A percentile compares a stretch with the other conserved stretches of the same genome.
Evolutionary conservation across 208 protist species (phyloP).

Genomic region (Trypanosoma scelopori): DNA sequence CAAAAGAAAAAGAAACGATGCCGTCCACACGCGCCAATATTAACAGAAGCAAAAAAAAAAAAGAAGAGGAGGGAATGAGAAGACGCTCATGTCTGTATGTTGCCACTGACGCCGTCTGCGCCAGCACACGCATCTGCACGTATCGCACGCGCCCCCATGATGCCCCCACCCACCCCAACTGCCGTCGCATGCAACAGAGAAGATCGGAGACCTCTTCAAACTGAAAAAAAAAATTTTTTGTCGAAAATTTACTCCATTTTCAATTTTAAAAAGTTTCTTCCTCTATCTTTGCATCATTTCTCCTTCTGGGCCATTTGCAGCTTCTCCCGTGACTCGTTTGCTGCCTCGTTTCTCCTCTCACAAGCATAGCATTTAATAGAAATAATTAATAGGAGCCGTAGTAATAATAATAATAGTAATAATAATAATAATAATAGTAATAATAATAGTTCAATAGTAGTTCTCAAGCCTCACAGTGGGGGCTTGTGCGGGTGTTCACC

Average conservation of each 20-base stretch:
- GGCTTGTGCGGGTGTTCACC: too few species aligned
- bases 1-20: conserved; percentile 13
- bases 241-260: conserved; percentile 8
- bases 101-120: too few species aligned
- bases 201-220: too few species aligned
- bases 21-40: background rate
- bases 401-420: conserved; percentile 28
- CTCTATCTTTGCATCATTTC: background rate
- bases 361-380: conserved; percentile 5
- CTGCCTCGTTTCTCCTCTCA: conserved; percentile 2
- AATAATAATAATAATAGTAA: conserved; percentile 29
- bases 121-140: too few species aligned
- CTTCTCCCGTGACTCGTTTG: conserved; percentile 1
- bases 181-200: too few species aligned
- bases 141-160: too few species aligned
- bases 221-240: too few species aligned
- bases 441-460: conserved; percentile 24
- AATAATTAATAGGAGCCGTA: conserved; percentile 21
- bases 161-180: too few species aligned
- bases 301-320: background rate
- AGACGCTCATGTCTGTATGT: too few species aligned
- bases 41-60: conserved; percentile 30
- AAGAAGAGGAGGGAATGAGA: too few species aligned
- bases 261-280: conserved; percentile 4
- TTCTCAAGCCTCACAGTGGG: background rate